Evolutionary conservation across 108 stramenopile genomes (phyloP), one percentile per base, ranked within the genome.

Genomic region (Aureococcus anophagefferens): DNA sequence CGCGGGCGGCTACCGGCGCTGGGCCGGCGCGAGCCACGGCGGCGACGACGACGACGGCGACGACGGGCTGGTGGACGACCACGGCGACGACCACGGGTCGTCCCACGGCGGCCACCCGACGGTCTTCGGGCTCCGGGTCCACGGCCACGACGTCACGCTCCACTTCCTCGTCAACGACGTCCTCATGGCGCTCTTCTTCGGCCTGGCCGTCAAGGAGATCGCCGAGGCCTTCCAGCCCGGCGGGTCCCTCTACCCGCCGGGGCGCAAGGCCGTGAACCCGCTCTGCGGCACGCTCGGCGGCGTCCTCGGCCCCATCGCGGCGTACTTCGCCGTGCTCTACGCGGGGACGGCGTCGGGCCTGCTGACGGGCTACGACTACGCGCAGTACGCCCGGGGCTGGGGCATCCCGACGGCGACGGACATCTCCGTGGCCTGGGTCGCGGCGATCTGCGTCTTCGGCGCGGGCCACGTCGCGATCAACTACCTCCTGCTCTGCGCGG

Each of bases 381-480:
- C 13, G 28, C 29, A 14, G 28, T 13, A 9, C 62, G 4, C 29
- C 7, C 4, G 5, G 28, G 62, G 62, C 29, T 63, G 62, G 62
- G 62, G 62, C 62, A 30, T 63, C 62, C 62, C 62, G 29, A 63
- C 62, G 62, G 62, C 62, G 29, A 63, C 62, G 62, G 62, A 63
- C 62, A 63, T 63, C 62, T 63, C 62, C 4, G 5, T 63, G 28
- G 62, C 62, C 7, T 63, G 62, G 62, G 29, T 63, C 7, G 62
- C 29, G 21, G 62, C 62, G 29, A n/a, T 28, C 28, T 63, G 25
- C 5, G 62, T 63, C 13, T 44, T 44, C 40, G 40, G 40, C 40
- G 40, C 13, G 9, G 40, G 40, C 40, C 40, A 44, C 40, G 29
- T n/a, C 7, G 62, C 62, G 29, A 63, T 63, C 62, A 30, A 63